Evolutionary conservation across 495 filamentous ascomycete genomes (phyloP).

Genomic region (Aspergillus ellipticus): DNA sequence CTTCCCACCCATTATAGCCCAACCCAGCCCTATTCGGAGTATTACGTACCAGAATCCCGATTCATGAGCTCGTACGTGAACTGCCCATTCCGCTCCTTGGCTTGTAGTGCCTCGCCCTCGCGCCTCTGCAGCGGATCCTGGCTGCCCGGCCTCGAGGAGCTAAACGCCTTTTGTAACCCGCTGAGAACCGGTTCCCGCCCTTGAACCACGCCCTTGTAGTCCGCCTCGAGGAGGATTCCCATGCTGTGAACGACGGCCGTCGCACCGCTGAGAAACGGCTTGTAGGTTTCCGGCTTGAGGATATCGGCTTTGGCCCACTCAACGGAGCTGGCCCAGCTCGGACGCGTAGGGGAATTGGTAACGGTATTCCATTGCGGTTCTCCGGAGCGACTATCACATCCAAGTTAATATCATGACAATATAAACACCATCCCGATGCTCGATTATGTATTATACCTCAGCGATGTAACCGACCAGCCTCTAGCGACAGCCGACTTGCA

Average conservation of each 20-base stretch:
- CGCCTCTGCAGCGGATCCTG: conserved; percentile 62
- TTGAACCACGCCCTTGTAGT: conserved; percentile 89
- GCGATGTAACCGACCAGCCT: conserved; percentile 84
- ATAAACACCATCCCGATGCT: neutral
- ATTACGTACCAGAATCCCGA: conserved; percentile 64
- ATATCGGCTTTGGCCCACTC: conserved; percentile 86
- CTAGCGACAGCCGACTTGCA: conserved; percentile 79
- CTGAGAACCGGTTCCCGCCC: conserved; percentile 73
- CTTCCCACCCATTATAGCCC: neutral
- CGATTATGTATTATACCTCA: conserved; percentile 55
- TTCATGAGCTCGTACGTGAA: conserved; percentile 99
- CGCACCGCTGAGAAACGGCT: conserved; percentile 63
- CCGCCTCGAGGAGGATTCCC: conserved; percentile 95
- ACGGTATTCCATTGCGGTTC: conserved; percentile 78
- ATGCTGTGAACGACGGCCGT: conserved; percentile 87
- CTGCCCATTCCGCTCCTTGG: conserved; percentile 66
- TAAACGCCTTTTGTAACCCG: conserved; percentile 75
- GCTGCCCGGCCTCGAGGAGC: conserved; percentile 57
- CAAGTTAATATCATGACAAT: conserved; percentile 6
- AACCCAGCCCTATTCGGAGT: neutral
- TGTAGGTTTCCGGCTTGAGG: conserved; percentile 74
- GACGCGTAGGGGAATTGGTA: conserved; percentile 67
- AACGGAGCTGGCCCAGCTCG: conserved; percentile 76
- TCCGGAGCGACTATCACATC: conserved; percentile 69
- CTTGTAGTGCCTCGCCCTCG: conserved; percentile 54